These are phyloP conservation scores for Panicum hallii DNA, from an alignment of 202 grass and related monocot genomes.

Conservation along the genomic window DNA sequence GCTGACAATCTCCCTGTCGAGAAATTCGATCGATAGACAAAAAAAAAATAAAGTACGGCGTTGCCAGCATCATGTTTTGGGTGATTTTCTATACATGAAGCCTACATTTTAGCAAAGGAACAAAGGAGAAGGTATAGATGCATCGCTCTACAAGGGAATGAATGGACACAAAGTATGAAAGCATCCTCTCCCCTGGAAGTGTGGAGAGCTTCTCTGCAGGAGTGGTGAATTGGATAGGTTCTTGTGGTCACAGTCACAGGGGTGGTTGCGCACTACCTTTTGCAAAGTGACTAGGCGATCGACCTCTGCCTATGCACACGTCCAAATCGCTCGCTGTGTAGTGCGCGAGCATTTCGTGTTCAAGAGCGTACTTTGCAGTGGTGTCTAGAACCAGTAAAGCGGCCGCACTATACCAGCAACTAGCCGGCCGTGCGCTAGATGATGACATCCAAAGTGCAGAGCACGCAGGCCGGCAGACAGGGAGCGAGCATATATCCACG, in stretches of 20 bases:
- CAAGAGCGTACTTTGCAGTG: neutral
- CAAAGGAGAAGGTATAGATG: neutral
- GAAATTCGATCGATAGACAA: too few relatives aligned
- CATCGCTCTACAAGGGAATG: neutral
- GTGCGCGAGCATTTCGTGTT: slow-evolving; percentile 2
- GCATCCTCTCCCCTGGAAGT: neutral
- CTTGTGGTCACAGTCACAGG: neutral
- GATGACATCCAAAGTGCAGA: neutral
- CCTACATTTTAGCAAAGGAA: neutral
- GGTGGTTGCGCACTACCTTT: neutral
- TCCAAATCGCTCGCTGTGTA: neutral
- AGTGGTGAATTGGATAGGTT: neutral
- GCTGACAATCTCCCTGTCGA: slow-evolving; percentile 64
- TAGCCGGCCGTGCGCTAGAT: neutral
- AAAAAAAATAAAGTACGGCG: too few relatives aligned
- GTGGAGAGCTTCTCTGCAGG: neutral
- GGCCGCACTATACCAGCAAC: neutral
- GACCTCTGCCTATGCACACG: neutral
- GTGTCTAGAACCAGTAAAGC: slow-evolving; percentile 14
- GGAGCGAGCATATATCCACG: neutral
- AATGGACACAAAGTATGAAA: neutral
- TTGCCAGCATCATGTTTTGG: too few relatives aligned
- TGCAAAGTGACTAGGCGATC: neutral
- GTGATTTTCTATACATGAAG: too few relatives aligned
- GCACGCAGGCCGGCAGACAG: neutral